These are phyloP conservation scores for Bombardia bombarda DNA, from an alignment of 495 filamentous ascomycete genomes.

Conservation along the genomic window DNA sequence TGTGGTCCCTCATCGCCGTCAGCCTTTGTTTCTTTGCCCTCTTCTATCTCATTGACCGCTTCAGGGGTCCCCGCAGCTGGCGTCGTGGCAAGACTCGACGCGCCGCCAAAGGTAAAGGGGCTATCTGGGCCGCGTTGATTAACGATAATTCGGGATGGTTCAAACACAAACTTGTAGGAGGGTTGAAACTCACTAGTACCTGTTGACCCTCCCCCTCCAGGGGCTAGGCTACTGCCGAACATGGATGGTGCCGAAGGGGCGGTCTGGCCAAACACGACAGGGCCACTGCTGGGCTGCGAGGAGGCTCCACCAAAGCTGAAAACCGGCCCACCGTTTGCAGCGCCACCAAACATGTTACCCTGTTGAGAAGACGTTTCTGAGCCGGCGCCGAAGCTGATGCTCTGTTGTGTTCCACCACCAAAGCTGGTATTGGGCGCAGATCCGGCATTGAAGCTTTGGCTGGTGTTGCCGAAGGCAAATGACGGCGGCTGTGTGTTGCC, in stretches of 20 bases:
- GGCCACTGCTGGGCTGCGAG: slow-evolving; percentile 11
- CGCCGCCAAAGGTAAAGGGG: slow-evolving; percentile 38
- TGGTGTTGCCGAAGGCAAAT: slow-evolving; percentile 22
- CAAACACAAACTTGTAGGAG: slow-evolving; percentile 2
- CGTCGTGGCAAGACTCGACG: slow-evolving; percentile 47
- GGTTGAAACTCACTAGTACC: slow-evolving; percentile 31
- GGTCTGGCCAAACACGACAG: slow-evolving; percentile 15
- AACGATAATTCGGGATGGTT: slow-evolving; percentile 6
- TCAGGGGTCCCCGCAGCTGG: slow-evolving; percentile 57
- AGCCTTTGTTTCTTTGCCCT: slow-evolving; percentile 36
- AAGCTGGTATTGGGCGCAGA: too few relatives aligned
- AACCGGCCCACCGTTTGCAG: neutral
- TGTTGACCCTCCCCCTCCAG: slow-evolving; percentile 30
- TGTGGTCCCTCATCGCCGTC: slow-evolving; percentile 43
- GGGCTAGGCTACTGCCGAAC: slow-evolving; percentile 26
- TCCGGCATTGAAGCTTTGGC: too few relatives aligned
- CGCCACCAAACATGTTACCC: slow-evolving; percentile 7
- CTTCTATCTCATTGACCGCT: slow-evolving; percentile 44
- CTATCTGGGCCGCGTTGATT: slow-evolving; percentile 26
- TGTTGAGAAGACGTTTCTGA: slow-evolving; percentile 15
- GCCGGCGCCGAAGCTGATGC: slow-evolving; percentile 24
- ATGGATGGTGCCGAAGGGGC: slow-evolving; percentile 16
- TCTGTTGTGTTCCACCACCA: slow-evolving; percentile 11
- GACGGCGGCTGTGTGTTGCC: slow-evolving; percentile 11
- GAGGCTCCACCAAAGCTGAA: slow-evolving; percentile 21